Conservation (phyloP, 1,284 basidiomycete genomes). For the Fomitopsis betulina region DNA sequence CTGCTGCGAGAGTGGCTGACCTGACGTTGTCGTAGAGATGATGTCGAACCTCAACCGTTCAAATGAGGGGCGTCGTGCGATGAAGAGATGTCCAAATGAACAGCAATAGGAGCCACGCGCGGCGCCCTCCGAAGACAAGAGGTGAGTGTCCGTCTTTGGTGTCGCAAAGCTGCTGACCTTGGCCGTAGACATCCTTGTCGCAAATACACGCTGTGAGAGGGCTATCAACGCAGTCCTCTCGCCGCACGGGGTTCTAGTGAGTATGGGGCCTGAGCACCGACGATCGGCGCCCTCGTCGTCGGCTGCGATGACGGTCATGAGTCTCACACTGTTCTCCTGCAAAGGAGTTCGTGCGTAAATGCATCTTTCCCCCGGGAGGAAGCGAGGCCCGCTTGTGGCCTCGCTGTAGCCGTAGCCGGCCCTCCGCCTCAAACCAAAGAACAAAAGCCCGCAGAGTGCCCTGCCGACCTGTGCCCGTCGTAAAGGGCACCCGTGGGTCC, state of each 20-base stretch:
- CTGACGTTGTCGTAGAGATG: neutral
- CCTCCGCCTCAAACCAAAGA: neutral
- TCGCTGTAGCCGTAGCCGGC: neutral
- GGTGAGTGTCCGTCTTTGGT: neutral
- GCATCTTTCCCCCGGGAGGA: neutral
- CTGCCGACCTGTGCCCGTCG: no score
- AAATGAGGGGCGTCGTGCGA: neutral
- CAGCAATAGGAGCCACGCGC: neutral
- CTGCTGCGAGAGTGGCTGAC: neutral
- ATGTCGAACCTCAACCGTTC: neutral
- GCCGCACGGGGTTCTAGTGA: neutral
- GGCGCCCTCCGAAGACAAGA: neutral
- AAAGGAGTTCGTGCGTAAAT: neutral
- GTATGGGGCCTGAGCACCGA: neutral
- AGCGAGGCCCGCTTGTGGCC: neutral
- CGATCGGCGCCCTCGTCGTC: neutral
- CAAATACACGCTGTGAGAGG: no score
- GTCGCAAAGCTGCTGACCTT: no score
- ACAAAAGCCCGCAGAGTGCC: neutral
- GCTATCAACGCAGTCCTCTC: no score
- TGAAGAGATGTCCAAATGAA: neutral
- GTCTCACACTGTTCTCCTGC: neutral
- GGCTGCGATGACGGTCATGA: neutral
- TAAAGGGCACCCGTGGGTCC: no score
- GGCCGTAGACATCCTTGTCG: no score